Evolutionary conservation across 371 early-diverging fungal species (phyloP), one percentile per base, ranked within the genome.

Genomic region (Lichtheimia hyalospora): DNA sequence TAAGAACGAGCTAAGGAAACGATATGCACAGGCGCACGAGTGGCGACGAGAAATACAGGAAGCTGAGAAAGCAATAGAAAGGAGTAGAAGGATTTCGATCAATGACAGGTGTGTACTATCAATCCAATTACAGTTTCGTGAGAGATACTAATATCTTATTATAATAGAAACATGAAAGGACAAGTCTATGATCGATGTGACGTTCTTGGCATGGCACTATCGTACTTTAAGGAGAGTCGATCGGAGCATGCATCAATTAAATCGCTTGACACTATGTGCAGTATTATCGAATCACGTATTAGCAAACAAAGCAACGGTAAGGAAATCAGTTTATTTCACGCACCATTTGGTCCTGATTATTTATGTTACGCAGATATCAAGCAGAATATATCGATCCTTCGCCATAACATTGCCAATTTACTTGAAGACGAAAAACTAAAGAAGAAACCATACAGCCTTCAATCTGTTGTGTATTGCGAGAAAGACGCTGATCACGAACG

Each of bases 401-500:
- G 34, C 34, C 34, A 10, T 10, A 34, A 34, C 1, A 34, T 34
- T 34, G 34, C 34, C 34, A 34, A 53, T 3, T 13, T 71, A 25
- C 71, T 75, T 40, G 54, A 67, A 23, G 62, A 8, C 41, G 60
- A 64, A 1, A 68, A 69, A n/a, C 57, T 76, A 58, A 59, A 67
- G 13, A 59, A 63, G 21, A 53, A 24, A 15, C 68, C 69, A 0
- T 79, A 79, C 41, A 62, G 61, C 6, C 20, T 79, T 1, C 71
- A 71, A 20, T 73, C 77, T 3, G 56, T 69, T 2, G 66, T 79
- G 20, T 67, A 76, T 56, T 67, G 64, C 49, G 77, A 79, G 56
- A 75, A 71, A 13, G 64, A 65, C 49, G 66, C 52, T 20, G 77
- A 75, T 2, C 66, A 71, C 1, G 80, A 75, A 5, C 77, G 76